phyloP scores from a whole-genome alignment of 148 eudicot genomes.

The Camellia granthamiana region DNA sequence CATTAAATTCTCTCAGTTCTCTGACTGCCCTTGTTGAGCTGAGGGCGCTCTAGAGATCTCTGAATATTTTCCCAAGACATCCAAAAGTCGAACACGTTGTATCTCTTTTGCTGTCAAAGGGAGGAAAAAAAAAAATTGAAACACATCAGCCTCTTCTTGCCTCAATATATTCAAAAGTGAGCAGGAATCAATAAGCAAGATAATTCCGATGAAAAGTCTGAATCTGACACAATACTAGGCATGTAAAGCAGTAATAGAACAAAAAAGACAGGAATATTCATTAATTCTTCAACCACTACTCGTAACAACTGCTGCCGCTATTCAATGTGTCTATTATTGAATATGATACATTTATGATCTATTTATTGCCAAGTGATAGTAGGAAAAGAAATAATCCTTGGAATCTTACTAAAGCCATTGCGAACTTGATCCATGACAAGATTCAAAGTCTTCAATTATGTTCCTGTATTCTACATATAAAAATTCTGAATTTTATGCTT shows the following conservation, averaged over 20 bases:
- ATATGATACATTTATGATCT: too few species aligned
- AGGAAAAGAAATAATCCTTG: too few species aligned
- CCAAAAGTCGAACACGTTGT: slow-evolving; percentile 57
- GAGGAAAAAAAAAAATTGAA: background rate
- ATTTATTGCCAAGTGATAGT: too few species aligned
- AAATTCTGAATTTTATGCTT: too few species aligned
- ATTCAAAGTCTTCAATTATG: too few species aligned
- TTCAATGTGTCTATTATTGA: too few species aligned
- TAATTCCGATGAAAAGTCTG: background rate
- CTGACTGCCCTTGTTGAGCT: slow-evolving; percentile 17
- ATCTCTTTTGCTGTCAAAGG: slow-evolving; percentile 56
- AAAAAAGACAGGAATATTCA: background rate
- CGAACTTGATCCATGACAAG: too few species aligned
- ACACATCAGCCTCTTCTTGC: background rate
- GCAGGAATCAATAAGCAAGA: background rate
- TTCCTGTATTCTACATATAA: too few species aligned
- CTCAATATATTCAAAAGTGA: background rate
- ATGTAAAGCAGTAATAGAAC: background rate
- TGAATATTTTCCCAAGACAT: slow-evolving; percentile 56
- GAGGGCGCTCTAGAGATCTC: slow-evolving; percentile 30
- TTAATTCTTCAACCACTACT: background rate
- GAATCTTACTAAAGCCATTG: too few species aligned
- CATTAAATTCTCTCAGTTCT: slow-evolving; percentile 14
- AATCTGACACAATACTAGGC: background rate
- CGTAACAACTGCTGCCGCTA: background rate